Base-by-base conservation (phyloP, 345 rosid species). In the Clausena lansium region DNA sequence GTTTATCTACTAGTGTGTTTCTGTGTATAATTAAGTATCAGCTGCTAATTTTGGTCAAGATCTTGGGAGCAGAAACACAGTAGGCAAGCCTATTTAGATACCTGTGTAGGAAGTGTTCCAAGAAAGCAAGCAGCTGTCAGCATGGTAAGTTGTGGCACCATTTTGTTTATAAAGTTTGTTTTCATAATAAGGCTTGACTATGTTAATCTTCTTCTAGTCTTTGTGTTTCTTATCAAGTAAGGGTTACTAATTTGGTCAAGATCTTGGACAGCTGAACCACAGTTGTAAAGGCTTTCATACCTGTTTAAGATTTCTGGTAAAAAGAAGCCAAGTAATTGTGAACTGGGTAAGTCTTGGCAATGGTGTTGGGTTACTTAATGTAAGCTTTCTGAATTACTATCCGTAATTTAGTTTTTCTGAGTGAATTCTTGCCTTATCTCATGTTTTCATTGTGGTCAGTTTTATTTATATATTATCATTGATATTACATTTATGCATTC, bases 241-340 rank as follows among this genome's bases (percentile, higher is more conserved):
- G 36, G 59, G 32, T 36, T 54, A 38, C 28, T 38, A 54, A 68
- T 38, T 39, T 28, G 30, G 22, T 77, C 11, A 68, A 41, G 66
- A 58, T 67, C 59, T 68, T 58, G 74, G 74, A 68, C 22, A 38
- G 45, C 66, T 68, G 79, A 68, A 63, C 47, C 55, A 59, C 27
- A 5, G 33, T 58, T 57, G 2, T 20, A 45, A 58, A 57, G 39
- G 74, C 59, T 59, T 39, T 67, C 41, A 24, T 22, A 28, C 73
- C 38, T 38, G 30, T 13, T 17, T 25, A 28, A 65, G 24, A 60
- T 20, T 76, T 17, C 8, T n/a, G 64, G 57, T 67, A 55, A 32
- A 57, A 67, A 9, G 28, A 67, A 58, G 39, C 67, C 15, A 19
- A 24, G 55, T 36, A 25, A 27, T 67, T 38, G 20, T 55, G 57